A percentile compares a stretch with the other conserved stretches of the same genome.
Evolutionary conservation across 352 stramenopile genomes (phyloP).

Genomic region (Globisporangium abappressorium): DNA sequence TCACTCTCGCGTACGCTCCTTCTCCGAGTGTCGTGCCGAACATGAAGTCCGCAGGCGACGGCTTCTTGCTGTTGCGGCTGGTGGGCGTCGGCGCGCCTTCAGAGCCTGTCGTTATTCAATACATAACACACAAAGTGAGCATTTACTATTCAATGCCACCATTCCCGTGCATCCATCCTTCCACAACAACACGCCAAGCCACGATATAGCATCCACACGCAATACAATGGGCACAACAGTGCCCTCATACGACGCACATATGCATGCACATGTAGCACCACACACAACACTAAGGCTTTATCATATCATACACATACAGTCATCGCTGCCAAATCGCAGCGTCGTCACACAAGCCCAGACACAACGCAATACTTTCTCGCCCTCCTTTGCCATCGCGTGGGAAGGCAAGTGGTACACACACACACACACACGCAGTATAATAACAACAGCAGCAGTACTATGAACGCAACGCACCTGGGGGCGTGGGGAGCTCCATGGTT

Average conservation of each 20-base stretch:
- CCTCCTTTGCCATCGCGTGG: not conserved
- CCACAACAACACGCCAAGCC: not conserved
- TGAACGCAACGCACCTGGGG: conserved; percentile 25
- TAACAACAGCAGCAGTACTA: not conserved
- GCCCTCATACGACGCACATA: not conserved
- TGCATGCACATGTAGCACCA: not conserved
- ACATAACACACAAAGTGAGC: conserved; percentile 1
- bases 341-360: not conserved
- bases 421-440: not conserved
- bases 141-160: not conserved
- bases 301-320: not conserved
- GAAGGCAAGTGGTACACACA: not conserved
- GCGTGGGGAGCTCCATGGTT: conserved; percentile 27
- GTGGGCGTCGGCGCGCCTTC: conserved; percentile 26
- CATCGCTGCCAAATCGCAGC: not conserved
- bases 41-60: conserved; percentile 86
- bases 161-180: not conserved
- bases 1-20: conserved; percentile 79
- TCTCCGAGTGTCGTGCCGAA: conserved; percentile 86
- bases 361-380: not conserved
- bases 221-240: not conserved
- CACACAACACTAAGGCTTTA: not conserved
- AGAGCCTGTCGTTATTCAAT: conserved; percentile 20
- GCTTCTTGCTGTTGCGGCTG: conserved; percentile 59
- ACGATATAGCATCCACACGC: not conserved